Conservation (phyloP, 108 stramenopile species). For the Skeletonema marinoi region DNA sequence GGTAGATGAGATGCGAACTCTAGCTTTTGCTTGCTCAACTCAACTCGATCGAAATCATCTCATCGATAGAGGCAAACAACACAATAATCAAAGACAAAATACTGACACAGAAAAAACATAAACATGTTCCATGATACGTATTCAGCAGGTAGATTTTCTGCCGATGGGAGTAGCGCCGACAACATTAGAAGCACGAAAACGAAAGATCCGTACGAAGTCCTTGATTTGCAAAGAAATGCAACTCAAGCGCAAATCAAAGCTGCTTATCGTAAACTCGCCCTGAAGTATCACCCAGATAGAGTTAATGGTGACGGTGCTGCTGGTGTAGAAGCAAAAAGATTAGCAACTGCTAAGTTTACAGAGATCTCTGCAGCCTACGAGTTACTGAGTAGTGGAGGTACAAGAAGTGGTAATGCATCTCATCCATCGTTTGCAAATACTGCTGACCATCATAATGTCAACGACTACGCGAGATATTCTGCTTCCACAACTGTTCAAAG, state of each 20-base stretch:
- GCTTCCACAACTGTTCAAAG: conserved; percentile 2
- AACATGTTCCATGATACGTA: background rate
- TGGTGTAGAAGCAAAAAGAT: conserved; percentile 20
- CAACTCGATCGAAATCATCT: background rate
- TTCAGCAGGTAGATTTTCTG: background rate
- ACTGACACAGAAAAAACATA: background rate
- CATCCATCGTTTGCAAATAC: conserved; percentile 31
- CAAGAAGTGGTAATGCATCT: conserved; percentile 8
- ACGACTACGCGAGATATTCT: background rate
- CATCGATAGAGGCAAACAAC: background rate
- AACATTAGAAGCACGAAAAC: background rate
- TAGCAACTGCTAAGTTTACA: conserved; percentile 26
- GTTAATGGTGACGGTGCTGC: conserved; percentile 46
- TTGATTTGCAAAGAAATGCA: conserved; percentile 52
- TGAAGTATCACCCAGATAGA: conserved; percentile 75
- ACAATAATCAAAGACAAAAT: background rate
- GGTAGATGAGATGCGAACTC: background rate
- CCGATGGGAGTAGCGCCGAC: background rate
- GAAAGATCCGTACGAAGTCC: conserved; percentile 24
- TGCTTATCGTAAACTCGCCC: conserved; percentile 66
- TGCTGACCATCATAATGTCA: background rate
- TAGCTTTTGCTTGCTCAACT: no score
- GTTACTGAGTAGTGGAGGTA: conserved; percentile 12
- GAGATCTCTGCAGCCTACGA: conserved; percentile 40
- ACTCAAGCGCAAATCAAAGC: conserved; percentile 62